Conservation (phyloP, 1,284 basidiomycete species). For the Moniliophthora roreri region DNA sequence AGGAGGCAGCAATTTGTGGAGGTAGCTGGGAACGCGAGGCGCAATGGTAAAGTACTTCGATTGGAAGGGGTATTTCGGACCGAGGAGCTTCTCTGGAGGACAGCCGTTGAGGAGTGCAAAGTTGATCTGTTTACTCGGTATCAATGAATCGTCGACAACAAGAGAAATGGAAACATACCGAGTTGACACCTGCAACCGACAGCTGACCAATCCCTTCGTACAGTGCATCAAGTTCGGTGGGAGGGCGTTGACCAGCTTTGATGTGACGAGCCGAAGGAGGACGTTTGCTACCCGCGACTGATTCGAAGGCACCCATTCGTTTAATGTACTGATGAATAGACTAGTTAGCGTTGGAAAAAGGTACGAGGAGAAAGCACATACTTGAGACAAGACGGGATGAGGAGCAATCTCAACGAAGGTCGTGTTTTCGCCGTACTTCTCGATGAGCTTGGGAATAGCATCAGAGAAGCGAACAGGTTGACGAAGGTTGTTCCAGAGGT, state of each 20-base stretch:
- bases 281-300: background rate
- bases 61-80: constrained; percentile 3
- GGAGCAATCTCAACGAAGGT: constrained; percentile 9
- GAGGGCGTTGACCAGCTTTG: background rate
- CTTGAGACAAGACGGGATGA: constrained; percentile 7
- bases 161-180: background rate
- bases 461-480: constrained; percentile 5
- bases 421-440: background rate
- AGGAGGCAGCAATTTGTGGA: background rate
- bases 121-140: constrained; percentile 3
- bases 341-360: background rate
- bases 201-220: background rate
- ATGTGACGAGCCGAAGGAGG: constrained; percentile 4
- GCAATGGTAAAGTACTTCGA: background rate
- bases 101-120: constrained; percentile 1
- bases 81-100: background rate
- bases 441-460: background rate
- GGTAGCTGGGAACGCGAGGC: background rate
- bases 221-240: background rate
- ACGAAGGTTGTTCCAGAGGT: constrained; percentile 11
- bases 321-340: background rate
- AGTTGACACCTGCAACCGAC: background rate
- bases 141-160: too few species aligned
- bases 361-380: background rate
- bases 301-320: constrained; percentile 1